These are phyloP conservation scores for Lachancea sp. DNA, from an alignment of 805 yeast genomes.

Conservation along the genomic window DNA sequence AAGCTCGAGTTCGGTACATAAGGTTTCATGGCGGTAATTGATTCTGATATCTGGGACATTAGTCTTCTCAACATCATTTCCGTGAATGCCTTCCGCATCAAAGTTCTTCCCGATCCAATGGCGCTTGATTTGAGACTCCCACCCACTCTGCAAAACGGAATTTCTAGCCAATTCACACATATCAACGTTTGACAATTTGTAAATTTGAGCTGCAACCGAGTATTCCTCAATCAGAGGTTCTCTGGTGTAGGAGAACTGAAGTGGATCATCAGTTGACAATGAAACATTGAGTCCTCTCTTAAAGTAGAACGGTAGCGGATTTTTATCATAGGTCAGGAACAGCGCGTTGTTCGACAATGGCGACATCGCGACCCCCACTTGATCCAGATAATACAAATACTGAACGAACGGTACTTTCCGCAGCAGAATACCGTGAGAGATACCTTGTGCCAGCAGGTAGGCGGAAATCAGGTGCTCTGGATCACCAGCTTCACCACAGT, in stretches of 20 bases:
- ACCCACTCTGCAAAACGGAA: constrained; percentile 91
- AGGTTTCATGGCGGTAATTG: constrained; percentile 77
- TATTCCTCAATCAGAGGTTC: constrained; percentile 97
- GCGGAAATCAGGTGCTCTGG: constrained; percentile 94
- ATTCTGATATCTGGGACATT: constrained; percentile 90
- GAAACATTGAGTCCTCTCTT: constrained; percentile 92
- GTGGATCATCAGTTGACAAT: constrained; percentile 93
- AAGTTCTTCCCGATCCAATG: constrained; percentile 86
- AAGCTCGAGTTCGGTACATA: constrained; percentile 62
- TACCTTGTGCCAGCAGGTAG: constrained; percentile 82
- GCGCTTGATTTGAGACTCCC: constrained; percentile 75
- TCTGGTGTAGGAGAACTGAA: constrained; percentile 93
- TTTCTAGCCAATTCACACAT: constrained; percentile 95
- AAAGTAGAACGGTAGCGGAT: constrained; percentile 88
- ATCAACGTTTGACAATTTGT: constrained; percentile 88
- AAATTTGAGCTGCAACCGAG: constrained; percentile 96
- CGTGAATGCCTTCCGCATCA: constrained; percentile 55
- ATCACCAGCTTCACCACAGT: constrained; percentile 99
- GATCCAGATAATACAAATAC: constrained; percentile 87
- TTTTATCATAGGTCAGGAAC: constrained; percentile 92
- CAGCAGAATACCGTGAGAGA: constrained; percentile 89
- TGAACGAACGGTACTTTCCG: constrained; percentile 94
- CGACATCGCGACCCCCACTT: constrained; percentile 96
- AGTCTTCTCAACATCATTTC: constrained; percentile 87
- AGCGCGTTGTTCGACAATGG: constrained; percentile 95